phyloP scores from a whole-genome alignment of 192 early-diverging fungal species.

The Neocallimastix lanati region DNA sequence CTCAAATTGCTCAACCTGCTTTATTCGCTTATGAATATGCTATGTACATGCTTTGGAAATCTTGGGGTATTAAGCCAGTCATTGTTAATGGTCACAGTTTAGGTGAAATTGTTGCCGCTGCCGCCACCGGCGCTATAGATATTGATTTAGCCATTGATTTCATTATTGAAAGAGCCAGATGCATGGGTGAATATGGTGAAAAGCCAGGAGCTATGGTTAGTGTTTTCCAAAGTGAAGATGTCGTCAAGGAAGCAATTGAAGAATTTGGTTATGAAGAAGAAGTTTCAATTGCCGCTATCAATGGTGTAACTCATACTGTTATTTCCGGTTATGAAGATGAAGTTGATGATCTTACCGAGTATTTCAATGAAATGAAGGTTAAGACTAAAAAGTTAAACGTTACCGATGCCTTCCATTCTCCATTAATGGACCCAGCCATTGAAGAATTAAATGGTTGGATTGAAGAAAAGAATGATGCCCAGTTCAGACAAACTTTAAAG shows the following conservation, averaged over 20 bases:
- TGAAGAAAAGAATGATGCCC: not conserved
- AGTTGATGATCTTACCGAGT: conserved; percentile 7
- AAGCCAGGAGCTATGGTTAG: conserved; percentile 12
- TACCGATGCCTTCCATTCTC: conserved; percentile 11
- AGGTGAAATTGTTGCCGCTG: conserved; percentile 12
- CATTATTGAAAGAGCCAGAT: conserved; percentile 10
- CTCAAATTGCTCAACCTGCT: not conserved
- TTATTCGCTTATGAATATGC: conserved; percentile 1
- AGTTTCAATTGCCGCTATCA: conserved; percentile 8
- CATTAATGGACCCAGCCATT: conserved; percentile 5
- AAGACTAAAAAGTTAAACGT: conserved; percentile 10
- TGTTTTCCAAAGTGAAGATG: not conserved
- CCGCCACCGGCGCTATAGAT: conserved; percentile 7
- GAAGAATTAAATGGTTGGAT: not conserved
- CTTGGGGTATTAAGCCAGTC: conserved; percentile 3
- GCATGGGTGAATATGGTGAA: conserved; percentile 4
- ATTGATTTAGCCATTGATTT: conserved; percentile 7
- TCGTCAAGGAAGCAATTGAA: not conserved
- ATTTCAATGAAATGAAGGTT: conserved; percentile 4
- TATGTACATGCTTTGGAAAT: conserved; percentile 8
- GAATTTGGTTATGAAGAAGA: not conserved
- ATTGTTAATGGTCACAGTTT: conserved; percentile 10
- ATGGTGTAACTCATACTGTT: conserved; percentile 10
- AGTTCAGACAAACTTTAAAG: not conserved
- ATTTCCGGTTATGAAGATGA: conserved; percentile 6